phyloP scores from a whole-genome alignment of 192 early-diverging fungal species.

The Spinellus fusiger region DNA sequence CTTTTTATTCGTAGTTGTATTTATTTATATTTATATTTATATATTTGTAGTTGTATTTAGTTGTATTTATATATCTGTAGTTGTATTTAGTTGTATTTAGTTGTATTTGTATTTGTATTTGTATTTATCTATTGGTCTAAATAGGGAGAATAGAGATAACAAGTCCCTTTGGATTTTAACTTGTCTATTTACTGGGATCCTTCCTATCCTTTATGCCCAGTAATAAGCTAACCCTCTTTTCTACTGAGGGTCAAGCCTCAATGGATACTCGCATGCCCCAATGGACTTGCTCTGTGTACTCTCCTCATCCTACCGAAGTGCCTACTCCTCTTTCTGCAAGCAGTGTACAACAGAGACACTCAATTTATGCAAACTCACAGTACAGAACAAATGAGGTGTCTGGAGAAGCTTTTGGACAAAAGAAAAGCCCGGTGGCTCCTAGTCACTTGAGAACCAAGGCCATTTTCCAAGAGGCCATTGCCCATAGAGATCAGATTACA shows the following conservation, averaged over 20 bases:
- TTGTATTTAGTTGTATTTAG: too few species aligned
- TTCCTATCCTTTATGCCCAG: too few species aligned
- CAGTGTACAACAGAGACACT: slow-evolving; percentile 59
- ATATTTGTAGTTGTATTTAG: background rate
- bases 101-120: slow-evolving; percentile 1
- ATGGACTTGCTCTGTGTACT: background rate
- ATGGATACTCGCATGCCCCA: too few species aligned
- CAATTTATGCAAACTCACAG: slow-evolving; percentile 64
- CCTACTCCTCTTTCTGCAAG: slow-evolving; percentile 46
- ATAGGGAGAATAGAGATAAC: background rate
- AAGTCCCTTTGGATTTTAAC: background rate
- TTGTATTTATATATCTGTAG: background rate
- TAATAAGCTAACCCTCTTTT: too few species aligned
- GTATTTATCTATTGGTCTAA: background rate
- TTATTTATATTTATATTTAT: background rate
- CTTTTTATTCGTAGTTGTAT: slow-evolving; percentile 9
- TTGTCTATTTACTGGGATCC: too few species aligned
- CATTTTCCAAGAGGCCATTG: background rate
- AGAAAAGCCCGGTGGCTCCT: background rate
- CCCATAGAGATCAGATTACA: too few species aligned
- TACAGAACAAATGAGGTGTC: slow-evolving; percentile 51
- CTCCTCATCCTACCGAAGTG: slow-evolving; percentile 10
- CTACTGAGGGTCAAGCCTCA: too few species aligned
- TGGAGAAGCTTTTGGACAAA: slow-evolving; percentile 2
- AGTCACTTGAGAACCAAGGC: background rate